Percentiles rank a stretch among this genome's conserved stretches.
phyloP scores from a whole-genome alignment of 1,284 basidiomycete genomes.

The Heimioporus punctisporus region DNA sequence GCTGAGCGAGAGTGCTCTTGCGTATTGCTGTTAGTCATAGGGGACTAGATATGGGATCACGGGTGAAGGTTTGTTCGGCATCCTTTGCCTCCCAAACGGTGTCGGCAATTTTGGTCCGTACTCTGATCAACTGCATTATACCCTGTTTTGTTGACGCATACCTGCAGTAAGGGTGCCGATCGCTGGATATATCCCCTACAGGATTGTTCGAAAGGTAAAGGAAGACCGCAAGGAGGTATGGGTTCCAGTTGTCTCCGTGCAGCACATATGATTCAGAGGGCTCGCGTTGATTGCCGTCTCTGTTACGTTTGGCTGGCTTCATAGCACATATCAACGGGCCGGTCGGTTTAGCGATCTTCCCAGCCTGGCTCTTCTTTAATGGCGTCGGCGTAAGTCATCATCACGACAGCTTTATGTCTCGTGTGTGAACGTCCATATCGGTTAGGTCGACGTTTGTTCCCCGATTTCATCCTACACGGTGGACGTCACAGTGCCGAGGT shows the following conservation, averaged over 20 bases:
- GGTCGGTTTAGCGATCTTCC: constrained; percentile 41
- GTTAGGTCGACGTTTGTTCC: constrained; percentile 46
- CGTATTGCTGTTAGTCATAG: constrained; percentile 32
- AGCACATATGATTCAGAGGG: constrained; percentile 48
- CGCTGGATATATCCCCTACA: constrained; percentile 56
- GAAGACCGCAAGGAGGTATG: constrained; percentile 47
- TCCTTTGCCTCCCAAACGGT: constrained; percentile 61
- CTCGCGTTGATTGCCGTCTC: constrained; percentile 37
- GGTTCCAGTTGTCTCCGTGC: constrained; percentile 58
- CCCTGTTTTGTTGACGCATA: background rate
- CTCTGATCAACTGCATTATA: background rate
- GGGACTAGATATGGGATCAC: constrained; percentile 58
- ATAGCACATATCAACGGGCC: constrained; percentile 39
- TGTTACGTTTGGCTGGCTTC: constrained; percentile 23
- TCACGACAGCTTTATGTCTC: too few species aligned
- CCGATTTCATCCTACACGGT: constrained; percentile 58
- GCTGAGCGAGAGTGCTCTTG: background rate
- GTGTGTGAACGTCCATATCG: too few species aligned
- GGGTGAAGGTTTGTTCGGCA: constrained; percentile 61
- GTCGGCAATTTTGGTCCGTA: constrained; percentile 59
- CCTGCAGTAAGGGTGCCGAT: constrained; percentile 51
- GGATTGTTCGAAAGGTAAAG: constrained; percentile 46
- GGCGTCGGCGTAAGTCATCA: constrained; percentile 47
- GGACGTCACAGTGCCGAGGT: constrained; percentile 61
- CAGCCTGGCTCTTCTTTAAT: constrained; percentile 48